Conservation (phyloP, 2,329 filamentous ascomycete genomes). For the Diaporthe australafricana region DNA sequence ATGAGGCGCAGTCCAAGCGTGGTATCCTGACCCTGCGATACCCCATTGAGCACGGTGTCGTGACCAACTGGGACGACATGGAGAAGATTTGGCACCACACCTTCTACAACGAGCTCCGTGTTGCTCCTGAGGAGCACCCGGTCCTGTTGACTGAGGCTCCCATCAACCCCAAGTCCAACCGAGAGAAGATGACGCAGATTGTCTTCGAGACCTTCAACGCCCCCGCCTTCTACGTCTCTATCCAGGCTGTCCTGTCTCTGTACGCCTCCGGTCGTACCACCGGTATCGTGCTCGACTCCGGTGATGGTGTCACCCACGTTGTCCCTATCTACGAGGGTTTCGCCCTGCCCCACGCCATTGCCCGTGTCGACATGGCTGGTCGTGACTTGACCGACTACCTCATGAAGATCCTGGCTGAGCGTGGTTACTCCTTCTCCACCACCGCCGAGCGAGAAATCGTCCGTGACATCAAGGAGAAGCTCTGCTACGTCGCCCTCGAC, state of each 20-base stretch:
- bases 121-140: conserved; percentile 99
- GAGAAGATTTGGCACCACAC: conserved; percentile 99
- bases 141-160: conserved; percentile 98
- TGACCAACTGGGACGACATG: conserved; percentile 99
- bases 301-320: conserved; percentile 99
- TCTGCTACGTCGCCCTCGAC: conserved; percentile 99
- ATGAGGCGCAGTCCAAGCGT: conserved; percentile 99
- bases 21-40: conserved; percentile 99
- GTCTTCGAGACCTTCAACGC: conserved; percentile 99
- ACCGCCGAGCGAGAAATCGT: conserved; percentile 76
- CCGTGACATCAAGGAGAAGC: conserved; percentile 98
- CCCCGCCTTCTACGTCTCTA: conserved; percentile 99
- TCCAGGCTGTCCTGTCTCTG: conserved; percentile 94
- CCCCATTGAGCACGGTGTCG: conserved; percentile 99
- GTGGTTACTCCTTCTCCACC: conserved; percentile 99
- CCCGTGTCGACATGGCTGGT: conserved; percentile 99
- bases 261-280: conserved; percentile 99
- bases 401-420: conserved; percentile 99
- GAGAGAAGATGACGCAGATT: conserved; percentile 99
- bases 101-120: conserved; percentile 99
- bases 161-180: conserved; percentile 99
- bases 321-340: conserved; percentile 99
- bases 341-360: conserved; percentile 99
- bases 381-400: conserved; percentile 99
- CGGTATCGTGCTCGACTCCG: conserved; percentile 99